Evolutionary conservation across 192 early-diverging fungal genomes (phyloP).

Genomic region (Coemansia sp.): DNA sequence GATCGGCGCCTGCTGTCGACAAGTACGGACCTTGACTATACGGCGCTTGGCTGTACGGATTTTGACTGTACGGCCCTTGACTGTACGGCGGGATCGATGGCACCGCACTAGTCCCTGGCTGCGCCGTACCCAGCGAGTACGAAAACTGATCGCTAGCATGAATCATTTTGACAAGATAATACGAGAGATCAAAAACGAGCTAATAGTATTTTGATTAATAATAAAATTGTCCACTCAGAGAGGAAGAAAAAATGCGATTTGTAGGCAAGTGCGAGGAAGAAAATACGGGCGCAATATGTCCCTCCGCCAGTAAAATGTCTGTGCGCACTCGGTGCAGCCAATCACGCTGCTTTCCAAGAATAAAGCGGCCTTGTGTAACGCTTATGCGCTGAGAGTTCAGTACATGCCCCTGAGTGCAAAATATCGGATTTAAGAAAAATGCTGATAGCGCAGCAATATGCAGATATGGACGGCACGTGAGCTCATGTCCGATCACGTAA

Average conservation of each 20-base stretch:
- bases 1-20: conserved; percentile 9
- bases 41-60: not conserved
- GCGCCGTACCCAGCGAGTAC: conserved; percentile 22
- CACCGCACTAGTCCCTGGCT: not conserved
- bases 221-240: not conserved
- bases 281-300: not conserved
- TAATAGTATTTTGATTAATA: not conserved
- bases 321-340: not conserved
- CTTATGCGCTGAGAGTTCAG: not conserved
- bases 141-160: conserved; percentile 49
- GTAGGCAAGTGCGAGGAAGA: not conserved
- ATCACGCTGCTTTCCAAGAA: not conserved
- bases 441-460: conserved; percentile 4
- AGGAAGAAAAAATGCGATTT: not conserved
- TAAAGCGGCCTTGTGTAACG: not conserved
- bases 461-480: not conserved
- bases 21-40: conserved; percentile 22
- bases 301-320: conserved; percentile 2
- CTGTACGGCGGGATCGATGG: not conserved
- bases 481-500: conserved; percentile 5
- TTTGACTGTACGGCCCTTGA: not conserved
- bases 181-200: not conserved
- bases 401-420: not conserved
- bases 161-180: conserved; percentile 30
- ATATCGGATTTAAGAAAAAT: too few species aligned